A percentile compares a stretch with the other conserved stretches of the same genome.
phyloP scores from a whole-genome alignment of 1,284 basidiomycete genomes.

The Rhodotorula glutinis region DNA sequence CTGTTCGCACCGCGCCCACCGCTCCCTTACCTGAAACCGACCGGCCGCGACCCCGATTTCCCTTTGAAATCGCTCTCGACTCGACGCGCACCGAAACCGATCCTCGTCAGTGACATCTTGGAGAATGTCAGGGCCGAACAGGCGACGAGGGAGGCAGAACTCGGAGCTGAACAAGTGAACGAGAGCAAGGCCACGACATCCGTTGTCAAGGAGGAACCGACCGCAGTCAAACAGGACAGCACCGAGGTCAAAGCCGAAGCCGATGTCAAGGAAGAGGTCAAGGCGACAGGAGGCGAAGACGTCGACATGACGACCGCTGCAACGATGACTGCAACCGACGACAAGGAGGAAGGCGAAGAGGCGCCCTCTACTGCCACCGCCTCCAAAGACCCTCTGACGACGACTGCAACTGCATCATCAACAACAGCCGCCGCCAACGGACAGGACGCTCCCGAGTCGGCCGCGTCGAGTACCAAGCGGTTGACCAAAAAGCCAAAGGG shows the following conservation, averaged over 20 bases:
- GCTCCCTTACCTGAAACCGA: conserved; percentile 75
- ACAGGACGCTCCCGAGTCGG: conserved; percentile 15
- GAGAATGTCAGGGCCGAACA: conserved; percentile 66
- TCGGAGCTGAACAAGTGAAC: conserved; percentile 48
- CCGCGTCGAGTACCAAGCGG: neutral
- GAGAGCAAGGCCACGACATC: conserved; percentile 54
- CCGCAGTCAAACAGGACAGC: conserved; percentile 55
- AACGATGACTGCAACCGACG: conserved; percentile 47
- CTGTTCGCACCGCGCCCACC: conserved; percentile 89
- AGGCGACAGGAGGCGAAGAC: conserved; percentile 47
- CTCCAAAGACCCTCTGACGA: neutral
- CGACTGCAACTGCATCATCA: neutral
- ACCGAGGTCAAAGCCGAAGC: conserved; percentile 26
- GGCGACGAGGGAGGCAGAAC: conserved; percentile 35
- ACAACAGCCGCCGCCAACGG: too few relatives aligned
- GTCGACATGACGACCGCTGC: conserved; percentile 1
- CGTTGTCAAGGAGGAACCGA: too few relatives aligned
- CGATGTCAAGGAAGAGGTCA: conserved; percentile 66
- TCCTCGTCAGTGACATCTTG: conserved; percentile 70
- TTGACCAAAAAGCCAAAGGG: conserved; percentile 1
- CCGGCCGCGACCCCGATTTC: conserved; percentile 70
- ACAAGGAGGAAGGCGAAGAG: conserved; percentile 42
- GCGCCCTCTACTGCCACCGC: neutral
- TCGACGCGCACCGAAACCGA: conserved; percentile 59
- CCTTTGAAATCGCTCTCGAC: conserved; percentile 54